These are phyloP conservation scores for Stereocaulon alpinum DNA, from an alignment of 495 filamentous ascomycete species.

Conservation along the genomic window DNA sequence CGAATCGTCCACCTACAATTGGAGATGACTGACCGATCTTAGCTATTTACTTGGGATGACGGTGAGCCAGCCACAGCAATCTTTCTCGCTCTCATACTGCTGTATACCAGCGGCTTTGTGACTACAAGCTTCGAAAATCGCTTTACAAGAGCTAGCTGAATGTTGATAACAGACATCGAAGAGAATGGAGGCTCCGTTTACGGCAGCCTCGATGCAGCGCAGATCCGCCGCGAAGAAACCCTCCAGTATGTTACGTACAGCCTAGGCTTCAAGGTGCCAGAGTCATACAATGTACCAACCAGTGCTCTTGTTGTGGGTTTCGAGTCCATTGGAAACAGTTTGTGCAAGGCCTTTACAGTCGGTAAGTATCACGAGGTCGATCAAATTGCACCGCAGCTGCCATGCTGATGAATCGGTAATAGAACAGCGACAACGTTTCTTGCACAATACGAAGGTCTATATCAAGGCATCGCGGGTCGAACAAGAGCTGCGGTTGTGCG, in stretches of 20 bases:
- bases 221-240: background rate
- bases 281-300: background rate
- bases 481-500: background rate
- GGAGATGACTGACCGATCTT: background rate
- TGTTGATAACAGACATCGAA: background rate
- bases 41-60: constrained; percentile 4
- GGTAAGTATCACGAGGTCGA: background rate
- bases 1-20: background rate
- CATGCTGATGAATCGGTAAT: background rate
- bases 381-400: no score
- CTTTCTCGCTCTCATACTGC: no score
- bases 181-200: constrained; percentile 2
- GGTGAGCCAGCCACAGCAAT: background rate
- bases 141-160: no score
- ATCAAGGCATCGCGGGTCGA: background rate
- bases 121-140: no score
- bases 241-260: background rate
- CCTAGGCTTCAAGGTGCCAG: background rate
- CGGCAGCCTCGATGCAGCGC: background rate
- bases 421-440: background rate
- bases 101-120: background rate
- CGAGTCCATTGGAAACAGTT: background rate
- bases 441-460: background rate
- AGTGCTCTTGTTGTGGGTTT: background rate
- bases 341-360: background rate